These are phyloP conservation scores for Rostrohypoxylon terebratum DNA, from an alignment of 495 filamentous ascomycete species.

Conservation along the genomic window DNA sequence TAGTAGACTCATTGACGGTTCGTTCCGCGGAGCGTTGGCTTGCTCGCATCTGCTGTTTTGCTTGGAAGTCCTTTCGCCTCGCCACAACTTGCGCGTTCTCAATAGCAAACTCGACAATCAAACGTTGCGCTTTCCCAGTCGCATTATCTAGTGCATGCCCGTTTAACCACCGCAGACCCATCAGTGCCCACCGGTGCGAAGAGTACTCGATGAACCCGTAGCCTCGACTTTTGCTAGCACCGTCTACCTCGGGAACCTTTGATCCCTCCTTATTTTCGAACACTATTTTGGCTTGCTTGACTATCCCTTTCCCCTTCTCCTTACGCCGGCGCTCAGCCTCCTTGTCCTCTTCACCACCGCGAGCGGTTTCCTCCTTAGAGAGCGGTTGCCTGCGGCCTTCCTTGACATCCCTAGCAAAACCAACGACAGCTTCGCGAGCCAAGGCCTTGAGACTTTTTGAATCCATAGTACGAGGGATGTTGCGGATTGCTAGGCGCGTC, in stretches of 20 bases:
- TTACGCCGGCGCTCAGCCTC: slow-evolving; percentile 81
- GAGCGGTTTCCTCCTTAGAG: slow-evolving; percentile 85
- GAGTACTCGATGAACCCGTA: slow-evolving; percentile 99
- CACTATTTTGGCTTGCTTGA: slow-evolving; percentile 94
- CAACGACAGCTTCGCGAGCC: slow-evolving; percentile 88
- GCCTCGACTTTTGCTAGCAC: slow-evolving; percentile 84
- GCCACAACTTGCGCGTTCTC: slow-evolving; percentile 95
- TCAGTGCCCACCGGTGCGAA: slow-evolving; percentile 91
- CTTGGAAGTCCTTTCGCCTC: slow-evolving; percentile 77
- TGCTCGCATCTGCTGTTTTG: slow-evolving; percentile 55
- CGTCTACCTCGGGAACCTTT: slow-evolving; percentile 75
- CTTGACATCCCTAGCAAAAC: slow-evolving; percentile 92
- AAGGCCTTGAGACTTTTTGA: slow-evolving; percentile 93
- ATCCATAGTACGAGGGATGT: slow-evolving; percentile 84
- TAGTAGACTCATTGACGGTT: not conserved
- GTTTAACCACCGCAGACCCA: slow-evolving; percentile 95
- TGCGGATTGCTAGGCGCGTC: slow-evolving; percentile 93
- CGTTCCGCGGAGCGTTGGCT: slow-evolving; percentile 1
- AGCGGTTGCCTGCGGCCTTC: slow-evolving; percentile 74
- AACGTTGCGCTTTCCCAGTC: slow-evolving; percentile 64
- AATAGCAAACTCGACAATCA: slow-evolving; percentile 98
- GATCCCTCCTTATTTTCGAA: slow-evolving; percentile 86
- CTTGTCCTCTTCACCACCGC: slow-evolving; percentile 82
- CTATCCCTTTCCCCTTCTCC: slow-evolving; percentile 87
- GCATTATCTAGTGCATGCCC: slow-evolving; percentile 73